Evolutionary conservation across 2,329 filamentous ascomycete species (phyloP).

Genomic region (Uncinocarpus reesii): DNA sequence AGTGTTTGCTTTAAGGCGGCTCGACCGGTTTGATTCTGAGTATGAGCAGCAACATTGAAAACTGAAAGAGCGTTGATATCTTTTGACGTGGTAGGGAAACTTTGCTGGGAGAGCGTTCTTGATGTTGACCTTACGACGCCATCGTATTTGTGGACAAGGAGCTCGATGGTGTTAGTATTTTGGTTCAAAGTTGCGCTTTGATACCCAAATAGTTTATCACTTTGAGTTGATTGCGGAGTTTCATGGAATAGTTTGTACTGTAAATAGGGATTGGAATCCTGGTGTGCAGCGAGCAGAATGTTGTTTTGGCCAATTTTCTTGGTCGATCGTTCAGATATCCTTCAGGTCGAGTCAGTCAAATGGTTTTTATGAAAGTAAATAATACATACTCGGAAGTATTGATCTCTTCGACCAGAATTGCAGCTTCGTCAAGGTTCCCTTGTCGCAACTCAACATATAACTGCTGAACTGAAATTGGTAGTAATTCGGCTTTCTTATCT

Average conservation of each 20-base stretch:
- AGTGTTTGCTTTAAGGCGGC: conserved; percentile 60
- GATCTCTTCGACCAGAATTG: conserved; percentile 43
- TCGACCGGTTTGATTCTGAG: conserved; percentile 53
- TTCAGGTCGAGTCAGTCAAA: conserved; percentile 20
- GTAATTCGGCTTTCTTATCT: conserved; percentile 49
- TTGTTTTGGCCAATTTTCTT: conserved; percentile 53
- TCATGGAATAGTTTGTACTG: conserved; percentile 48
- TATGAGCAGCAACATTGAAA: conserved; percentile 64
- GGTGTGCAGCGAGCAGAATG: conserved; percentile 39
- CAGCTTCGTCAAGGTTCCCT: conserved; percentile 48
- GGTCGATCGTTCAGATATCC: conserved; percentile 49
- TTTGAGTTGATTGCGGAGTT: conserved; percentile 38
- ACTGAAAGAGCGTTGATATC: conserved; percentile 49
- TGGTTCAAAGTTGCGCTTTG: conserved; percentile 46
- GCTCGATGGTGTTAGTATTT: conserved; percentile 47
- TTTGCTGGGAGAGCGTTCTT: conserved; percentile 40
- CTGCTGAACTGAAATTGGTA: conserved; percentile 52
- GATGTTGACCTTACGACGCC: conserved; percentile 49
- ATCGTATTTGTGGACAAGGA: conserved; percentile 51
- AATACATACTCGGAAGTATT: conserved; percentile 41
- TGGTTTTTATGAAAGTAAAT: background rate
- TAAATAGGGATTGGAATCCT: conserved; percentile 46
- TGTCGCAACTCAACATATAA: conserved; percentile 48
- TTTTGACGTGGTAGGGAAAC: conserved; percentile 42
- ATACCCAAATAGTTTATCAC: conserved; percentile 49